phyloP scores from a whole-genome alignment of 192 early-diverging fungal species.

The Chytriomyces confervae region DNA sequence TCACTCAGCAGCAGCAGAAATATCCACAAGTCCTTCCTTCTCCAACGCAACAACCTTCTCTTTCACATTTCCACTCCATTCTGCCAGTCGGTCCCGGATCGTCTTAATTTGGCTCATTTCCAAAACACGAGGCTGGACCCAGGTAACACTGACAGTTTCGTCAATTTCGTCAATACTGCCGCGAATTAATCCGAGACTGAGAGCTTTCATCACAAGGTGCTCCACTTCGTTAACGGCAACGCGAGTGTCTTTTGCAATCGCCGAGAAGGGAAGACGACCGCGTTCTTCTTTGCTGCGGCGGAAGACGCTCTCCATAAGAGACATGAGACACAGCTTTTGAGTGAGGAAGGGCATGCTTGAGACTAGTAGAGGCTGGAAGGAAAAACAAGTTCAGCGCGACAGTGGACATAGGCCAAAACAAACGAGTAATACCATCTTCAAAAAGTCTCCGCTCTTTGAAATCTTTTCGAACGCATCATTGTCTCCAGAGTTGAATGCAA shows the following conservation, averaged over 20 bases:
- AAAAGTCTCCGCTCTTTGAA: slow-evolving; percentile 63
- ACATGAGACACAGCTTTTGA: slow-evolving; percentile 98
- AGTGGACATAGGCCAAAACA: background rate
- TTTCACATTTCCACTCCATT: slow-evolving; percentile 87
- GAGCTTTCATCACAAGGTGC: slow-evolving; percentile 97
- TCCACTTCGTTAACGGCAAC: slow-evolving; percentile 86
- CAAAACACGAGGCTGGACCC: slow-evolving; percentile 98
- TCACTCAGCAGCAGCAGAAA: slow-evolving; percentile 33
- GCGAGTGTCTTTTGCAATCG: slow-evolving; percentile 82
- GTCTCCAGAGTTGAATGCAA: slow-evolving; percentile 92
- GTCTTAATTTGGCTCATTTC: slow-evolving; percentile 86
- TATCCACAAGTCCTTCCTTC: slow-evolving; percentile 67
- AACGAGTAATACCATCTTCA: slow-evolving; percentile 55
- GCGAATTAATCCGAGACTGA: slow-evolving; percentile 88
- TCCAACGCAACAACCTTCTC: slow-evolving; percentile 74
- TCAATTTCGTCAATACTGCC: slow-evolving; percentile 98
- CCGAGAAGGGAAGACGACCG: slow-evolving; percentile 76
- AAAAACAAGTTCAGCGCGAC: slow-evolving; percentile 10
- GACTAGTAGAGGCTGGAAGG: slow-evolving; percentile 76
- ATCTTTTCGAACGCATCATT: slow-evolving; percentile 91
- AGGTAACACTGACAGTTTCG: slow-evolving; percentile 78
- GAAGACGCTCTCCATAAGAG: slow-evolving; percentile 94
- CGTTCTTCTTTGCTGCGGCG: slow-evolving; percentile 77
- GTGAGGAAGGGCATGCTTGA: slow-evolving; percentile 76
- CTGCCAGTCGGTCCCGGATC: slow-evolving; percentile 79